Evolutionary conservation across 2,329 filamentous ascomycete genomes (phyloP).

Genomic region (Trichoderma arundinaceum): DNA sequence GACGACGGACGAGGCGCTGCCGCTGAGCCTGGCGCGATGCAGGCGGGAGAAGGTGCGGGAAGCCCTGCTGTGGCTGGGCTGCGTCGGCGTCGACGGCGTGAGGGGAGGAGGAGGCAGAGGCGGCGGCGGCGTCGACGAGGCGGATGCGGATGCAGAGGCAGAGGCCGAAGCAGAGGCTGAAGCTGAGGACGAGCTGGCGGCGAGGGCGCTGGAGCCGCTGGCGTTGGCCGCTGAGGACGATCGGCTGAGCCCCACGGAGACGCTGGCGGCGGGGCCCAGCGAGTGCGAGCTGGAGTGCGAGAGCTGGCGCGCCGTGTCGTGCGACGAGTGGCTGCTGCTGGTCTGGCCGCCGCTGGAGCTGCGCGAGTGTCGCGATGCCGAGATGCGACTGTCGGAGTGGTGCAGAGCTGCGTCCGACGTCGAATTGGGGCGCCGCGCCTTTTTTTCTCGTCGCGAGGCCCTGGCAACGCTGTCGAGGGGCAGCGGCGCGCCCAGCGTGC

Average conservation of each 20-base stretch:
- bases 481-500: conserved; percentile 24
- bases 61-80: conserved; percentile 8
- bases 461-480: conserved; percentile 24
- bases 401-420: conserved; percentile 23
- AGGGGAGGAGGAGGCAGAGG: not conserved
- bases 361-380: conserved; percentile 21
- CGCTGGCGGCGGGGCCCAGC: conserved; percentile 29
- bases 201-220: not conserved
- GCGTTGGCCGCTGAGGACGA: conserved; percentile 2
- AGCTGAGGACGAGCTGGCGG: not conserved
- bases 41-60: conserved; percentile 24
- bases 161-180: not conserved
- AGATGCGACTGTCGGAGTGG: not conserved
- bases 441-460: conserved; percentile 27
- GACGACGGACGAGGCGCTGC: conserved; percentile 36
- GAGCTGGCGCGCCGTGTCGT: conserved; percentile 32
- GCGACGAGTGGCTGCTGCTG: conserved; percentile 35
- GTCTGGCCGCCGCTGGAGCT: conserved; percentile 32
- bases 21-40: conserved; percentile 36
- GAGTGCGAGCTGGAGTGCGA: conserved; percentile 16
- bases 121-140: conserved; percentile 1
- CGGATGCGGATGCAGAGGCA: too few relatives aligned
- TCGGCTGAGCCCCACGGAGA: conserved; percentile 22
- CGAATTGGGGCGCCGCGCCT: conserved; percentile 31
- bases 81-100: not conserved